These are phyloP conservation scores for Phycomyces nitens DNA, from an alignment of 192 early-diverging fungal genomes.

Conservation along the genomic window DNA sequence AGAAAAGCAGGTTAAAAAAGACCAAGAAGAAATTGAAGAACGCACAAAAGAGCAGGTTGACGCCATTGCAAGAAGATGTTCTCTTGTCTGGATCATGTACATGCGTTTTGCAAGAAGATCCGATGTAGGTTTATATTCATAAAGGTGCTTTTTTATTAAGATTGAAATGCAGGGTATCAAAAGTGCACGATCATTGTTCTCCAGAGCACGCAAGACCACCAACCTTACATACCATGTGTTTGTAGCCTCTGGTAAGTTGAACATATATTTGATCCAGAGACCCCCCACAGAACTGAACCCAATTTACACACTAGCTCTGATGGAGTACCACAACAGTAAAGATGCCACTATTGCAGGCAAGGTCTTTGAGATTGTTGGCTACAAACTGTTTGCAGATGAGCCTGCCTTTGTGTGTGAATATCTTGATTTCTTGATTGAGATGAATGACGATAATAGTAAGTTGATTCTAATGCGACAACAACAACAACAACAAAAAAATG, in stretches of 20 bases:
- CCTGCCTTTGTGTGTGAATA: conserved; percentile 76
- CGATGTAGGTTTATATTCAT: conserved; percentile 54
- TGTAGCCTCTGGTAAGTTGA: conserved; percentile 63
- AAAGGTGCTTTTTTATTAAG: conserved; percentile 11
- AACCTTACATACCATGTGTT: conserved; percentile 83
- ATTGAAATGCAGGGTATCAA: conserved; percentile 55
- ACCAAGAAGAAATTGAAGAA: conserved; percentile 59
- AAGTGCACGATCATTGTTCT: conserved; percentile 72
- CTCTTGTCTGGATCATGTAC: conserved; percentile 83
- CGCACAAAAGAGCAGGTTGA: conserved; percentile 51
- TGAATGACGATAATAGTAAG: conserved; percentile 88
- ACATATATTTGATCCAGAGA: neutral
- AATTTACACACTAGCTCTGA: conserved; percentile 50
- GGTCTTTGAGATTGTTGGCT: conserved; percentile 80
- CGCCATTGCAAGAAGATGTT: conserved; percentile 53
- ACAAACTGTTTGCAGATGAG: conserved; percentile 76
- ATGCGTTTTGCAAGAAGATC: conserved; percentile 77
- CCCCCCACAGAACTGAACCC: no score
- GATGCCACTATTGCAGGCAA: conserved; percentile 78
- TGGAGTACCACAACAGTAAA: conserved; percentile 93
- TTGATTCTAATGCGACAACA: neutral
- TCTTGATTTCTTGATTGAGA: conserved; percentile 79
- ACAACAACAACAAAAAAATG: no score
- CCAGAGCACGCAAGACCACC: conserved; percentile 66
- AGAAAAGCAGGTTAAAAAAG: conserved; percentile 57